Conservation (phyloP, 2,329 filamentous ascomycete species). For the Leptographium galeiforme region DNA sequence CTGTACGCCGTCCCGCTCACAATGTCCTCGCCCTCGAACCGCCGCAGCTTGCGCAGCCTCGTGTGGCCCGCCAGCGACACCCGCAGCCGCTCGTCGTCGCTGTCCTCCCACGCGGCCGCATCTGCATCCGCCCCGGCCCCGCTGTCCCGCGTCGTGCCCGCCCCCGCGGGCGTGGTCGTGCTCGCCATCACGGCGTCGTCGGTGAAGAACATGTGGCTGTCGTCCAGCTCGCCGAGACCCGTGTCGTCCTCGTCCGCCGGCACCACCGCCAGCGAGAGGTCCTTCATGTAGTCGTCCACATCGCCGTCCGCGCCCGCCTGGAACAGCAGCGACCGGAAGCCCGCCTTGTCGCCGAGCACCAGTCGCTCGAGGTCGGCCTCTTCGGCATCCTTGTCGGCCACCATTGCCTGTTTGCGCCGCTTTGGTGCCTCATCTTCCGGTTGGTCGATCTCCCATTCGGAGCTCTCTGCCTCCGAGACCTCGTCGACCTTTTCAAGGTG, state of each 20-base stretch:
- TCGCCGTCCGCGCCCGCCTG: conserved; percentile 28
- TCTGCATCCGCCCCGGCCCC: conserved; percentile 35
- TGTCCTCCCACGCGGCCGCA: conserved; percentile 75
- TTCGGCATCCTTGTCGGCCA: conserved; percentile 59
- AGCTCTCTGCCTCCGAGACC: conserved; percentile 5
- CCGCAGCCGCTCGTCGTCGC: conserved; percentile 78
- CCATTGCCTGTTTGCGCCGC: conserved; percentile 4
- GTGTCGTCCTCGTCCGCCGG: conserved; percentile 11
- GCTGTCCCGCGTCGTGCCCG: conserved; percentile 8
- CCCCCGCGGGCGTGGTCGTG: conserved; percentile 17
- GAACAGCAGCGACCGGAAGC: conserved; percentile 65
- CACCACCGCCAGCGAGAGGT: conserved; percentile 15
- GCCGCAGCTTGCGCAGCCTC: conserved; percentile 69
- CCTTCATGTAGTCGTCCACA: conserved; percentile 22
- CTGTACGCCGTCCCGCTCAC: conserved; percentile 80
- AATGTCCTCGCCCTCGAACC: conserved; percentile 70
- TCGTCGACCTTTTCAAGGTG: background rate
- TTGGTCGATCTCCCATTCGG: background rate
- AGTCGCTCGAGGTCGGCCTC: conserved; percentile 79
- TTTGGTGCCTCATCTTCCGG: background rate
- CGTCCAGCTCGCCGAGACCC: conserved; percentile 38
- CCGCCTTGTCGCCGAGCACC: conserved; percentile 76
- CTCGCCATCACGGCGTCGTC: conserved; percentile 33
- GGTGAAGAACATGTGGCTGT: conserved; percentile 75
- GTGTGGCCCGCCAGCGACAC: conserved; percentile 68